phyloP scores from a whole-genome alignment of 1,284 basidiomycete genomes.

The Amylostereum areolatum region DNA sequence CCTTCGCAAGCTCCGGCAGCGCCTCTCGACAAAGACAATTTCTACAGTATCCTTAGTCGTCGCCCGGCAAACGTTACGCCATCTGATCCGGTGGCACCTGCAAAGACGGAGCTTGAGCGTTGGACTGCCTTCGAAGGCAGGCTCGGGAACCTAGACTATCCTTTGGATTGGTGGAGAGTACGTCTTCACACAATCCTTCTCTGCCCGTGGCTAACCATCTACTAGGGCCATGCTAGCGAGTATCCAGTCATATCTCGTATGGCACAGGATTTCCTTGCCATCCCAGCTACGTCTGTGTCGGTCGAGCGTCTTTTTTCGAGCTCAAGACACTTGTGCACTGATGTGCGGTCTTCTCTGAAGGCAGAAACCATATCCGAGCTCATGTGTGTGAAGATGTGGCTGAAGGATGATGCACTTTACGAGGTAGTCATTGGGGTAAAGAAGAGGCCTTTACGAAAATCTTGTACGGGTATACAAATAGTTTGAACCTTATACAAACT shows the following conservation, averaged over 20 bases:
- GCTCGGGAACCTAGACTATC: neutral
- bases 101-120: neutral
- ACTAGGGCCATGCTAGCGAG: conserved; percentile 8
- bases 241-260: conserved; percentile 24
- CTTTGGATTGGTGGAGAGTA: conserved; percentile 15
- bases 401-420: conserved; percentile 21
- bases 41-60: neutral
- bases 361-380: conserved; percentile 20
- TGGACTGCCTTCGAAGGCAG: neutral
- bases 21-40: neutral
- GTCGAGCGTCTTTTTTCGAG: conserved; percentile 26
- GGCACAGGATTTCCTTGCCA: conserved; percentile 26
- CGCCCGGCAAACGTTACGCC: neutral
- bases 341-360: conserved; percentile 22
- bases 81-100: neutral
- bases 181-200: neutral
- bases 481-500: too few relatives aligned
- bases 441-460: too few relatives aligned
- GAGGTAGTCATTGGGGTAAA: too few relatives aligned
- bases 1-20: neutral
- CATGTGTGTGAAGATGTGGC: conserved; percentile 24
- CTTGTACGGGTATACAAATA: too few relatives aligned
- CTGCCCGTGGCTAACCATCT: neutral
- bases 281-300: conserved; percentile 27
- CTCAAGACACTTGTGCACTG: conserved; percentile 23